Percentiles rank a stretch among this genome's conserved stretches.
Conservation (phyloP, 441 rosid genomes). For the Omphalea diandra region DNA sequence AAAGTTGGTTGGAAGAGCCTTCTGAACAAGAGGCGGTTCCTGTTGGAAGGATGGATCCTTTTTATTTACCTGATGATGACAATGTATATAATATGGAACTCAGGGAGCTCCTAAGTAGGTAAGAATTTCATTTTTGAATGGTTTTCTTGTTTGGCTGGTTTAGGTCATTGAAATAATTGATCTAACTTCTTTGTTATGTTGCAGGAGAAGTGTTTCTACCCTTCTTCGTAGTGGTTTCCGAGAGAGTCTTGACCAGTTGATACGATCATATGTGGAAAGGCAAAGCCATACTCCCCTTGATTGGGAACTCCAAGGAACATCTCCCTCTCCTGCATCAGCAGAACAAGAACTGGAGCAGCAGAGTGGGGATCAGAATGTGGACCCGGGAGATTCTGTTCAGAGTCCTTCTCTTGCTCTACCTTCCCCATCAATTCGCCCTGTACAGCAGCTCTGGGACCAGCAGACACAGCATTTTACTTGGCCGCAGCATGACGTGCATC, state of each 20-base stretch:
- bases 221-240: slow-evolving; percentile 92
- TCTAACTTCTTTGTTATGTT: slow-evolving; percentile 25
- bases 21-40: slow-evolving; percentile 46
- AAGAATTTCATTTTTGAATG: slow-evolving; percentile 13
- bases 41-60: slow-evolving; percentile 44
- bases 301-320: slow-evolving; percentile 64
- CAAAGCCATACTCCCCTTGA: slow-evolving; percentile 60
- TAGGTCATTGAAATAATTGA: slow-evolving; percentile 16
- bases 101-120: slow-evolving; percentile 87
- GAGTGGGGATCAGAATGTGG: slow-evolving; percentile 44
- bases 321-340: slow-evolving; percentile 37
- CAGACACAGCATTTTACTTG: slow-evolving; percentile 50
- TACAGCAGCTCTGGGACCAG: slow-evolving; percentile 64
- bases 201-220: slow-evolving; percentile 92
- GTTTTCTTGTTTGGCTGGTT: slow-evolving; percentile 9
- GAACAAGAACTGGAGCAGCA: slow-evolving; percentile 61
- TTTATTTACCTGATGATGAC: slow-evolving; percentile 60
- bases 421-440: slow-evolving; percentile 45
- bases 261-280: slow-evolving; percentile 87
- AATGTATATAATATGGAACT: slow-evolving; percentile 62
- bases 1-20: slow-evolving; percentile 56
- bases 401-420: slow-evolving; percentile 48
- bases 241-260: slow-evolving; percentile 76
- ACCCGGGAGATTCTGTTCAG: slow-evolving; percentile 37
- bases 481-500: slow-evolving; percentile 66